Evolutionary conservation across 208 protist genomes (phyloP).

Genomic region (Trichomonas vaginalis): DNA sequence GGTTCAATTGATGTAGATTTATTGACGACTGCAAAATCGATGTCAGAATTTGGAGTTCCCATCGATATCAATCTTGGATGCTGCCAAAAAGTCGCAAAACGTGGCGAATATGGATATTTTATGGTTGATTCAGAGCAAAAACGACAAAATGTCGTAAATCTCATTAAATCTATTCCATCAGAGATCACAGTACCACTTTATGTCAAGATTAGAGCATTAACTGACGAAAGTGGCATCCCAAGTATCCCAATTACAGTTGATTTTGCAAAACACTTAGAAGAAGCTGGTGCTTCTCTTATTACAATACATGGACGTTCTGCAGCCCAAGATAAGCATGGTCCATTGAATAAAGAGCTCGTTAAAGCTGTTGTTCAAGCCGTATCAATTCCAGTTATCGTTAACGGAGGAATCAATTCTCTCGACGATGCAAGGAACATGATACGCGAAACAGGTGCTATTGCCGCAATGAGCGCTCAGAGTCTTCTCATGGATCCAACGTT

Average conservation of each 20-base stretch:
- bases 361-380: background rate
- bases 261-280: constrained; percentile 10
- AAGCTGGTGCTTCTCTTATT: background rate
- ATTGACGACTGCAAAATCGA: background rate
- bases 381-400: background rate
- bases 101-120: background rate
- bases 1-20: background rate
- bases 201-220: background rate
- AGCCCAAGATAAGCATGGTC: background rate
- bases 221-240: background rate
- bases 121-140: background rate
- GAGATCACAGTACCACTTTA: background rate
- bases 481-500: background rate
- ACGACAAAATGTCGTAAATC: background rate
- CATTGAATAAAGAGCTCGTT: background rate
- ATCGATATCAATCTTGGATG: background rate
- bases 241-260: background rate
- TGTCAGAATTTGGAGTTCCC: background rate
- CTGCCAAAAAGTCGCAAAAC: constrained; percentile 15
- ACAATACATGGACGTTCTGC: background rate
- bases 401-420: background rate
- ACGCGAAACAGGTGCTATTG: background rate
- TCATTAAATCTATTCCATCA: background rate
- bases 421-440: background rate
- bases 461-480: background rate